Evolutionary conservation across 441 rosid genomes (phyloP), one percentile per base, ranked within the genome.

Genomic region (Breynia disticha): DNA sequence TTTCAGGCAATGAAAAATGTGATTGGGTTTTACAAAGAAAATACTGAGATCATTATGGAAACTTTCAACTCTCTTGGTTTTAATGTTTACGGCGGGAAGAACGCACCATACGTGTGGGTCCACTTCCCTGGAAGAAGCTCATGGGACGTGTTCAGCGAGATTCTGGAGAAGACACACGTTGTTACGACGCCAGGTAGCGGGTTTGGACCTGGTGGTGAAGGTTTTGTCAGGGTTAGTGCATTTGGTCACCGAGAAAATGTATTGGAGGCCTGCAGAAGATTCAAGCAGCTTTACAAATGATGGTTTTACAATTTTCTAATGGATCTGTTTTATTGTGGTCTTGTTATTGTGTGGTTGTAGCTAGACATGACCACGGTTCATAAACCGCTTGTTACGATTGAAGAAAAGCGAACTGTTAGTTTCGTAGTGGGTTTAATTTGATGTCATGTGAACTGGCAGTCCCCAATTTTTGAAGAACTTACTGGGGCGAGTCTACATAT

Each of bases 121-220:
- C 94, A 91, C 61, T 91, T 91, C 72, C 98, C 98, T 18, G 91
- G 95, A 17, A 81, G 64, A 28, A 88, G 82, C 84, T 91, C 98
- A 45, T 91, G 95, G 98, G 97, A 91, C 56, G 95, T 91, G 56
- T 88, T 91, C 57, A 65, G 80, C 1, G 97, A 91, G 83, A 88
- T 91, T 56, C 82, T 91, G 1, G 91, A 84, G 76, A 88, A 84
- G 77, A 91, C 97, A 46, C 97, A 86, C 11, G 90, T 88, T 60
- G 95, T 91, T 15, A 88, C 95, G 4, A 91, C 98, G 8, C 98
- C 97, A 13, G 97, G 95, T 42, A 88, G 95, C 46, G 97, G 98
- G 12, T 91, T 91, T 48, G 98, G 98, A 69, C 97, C 98, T 17
- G 90, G 83, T 14, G 98, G 97, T 50, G 97, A 91, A 75, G 98